Conservation (phyloP, 352 stramenopile species). For the Pythium insidiosum region DNA sequence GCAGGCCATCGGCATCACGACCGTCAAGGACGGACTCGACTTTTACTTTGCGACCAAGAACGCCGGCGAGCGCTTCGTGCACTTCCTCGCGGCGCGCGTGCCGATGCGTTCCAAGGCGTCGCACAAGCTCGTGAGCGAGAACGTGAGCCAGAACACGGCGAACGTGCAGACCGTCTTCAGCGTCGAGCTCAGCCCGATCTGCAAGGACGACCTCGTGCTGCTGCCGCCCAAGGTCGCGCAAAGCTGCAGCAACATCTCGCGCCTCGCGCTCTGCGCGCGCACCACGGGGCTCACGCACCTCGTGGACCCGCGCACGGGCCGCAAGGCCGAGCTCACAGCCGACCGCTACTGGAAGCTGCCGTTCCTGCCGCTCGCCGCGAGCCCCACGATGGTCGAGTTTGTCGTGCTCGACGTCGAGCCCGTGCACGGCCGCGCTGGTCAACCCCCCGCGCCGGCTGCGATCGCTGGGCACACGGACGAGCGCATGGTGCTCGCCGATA, state of each 20-base stretch:
- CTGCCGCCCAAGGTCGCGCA: constrained; percentile 50
- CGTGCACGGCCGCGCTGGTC: constrained; percentile 15
- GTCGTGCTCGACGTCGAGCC: constrained; percentile 65
- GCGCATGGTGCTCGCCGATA: constrained; percentile 37
- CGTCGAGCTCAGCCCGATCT: constrained; percentile 64
- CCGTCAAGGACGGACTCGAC: constrained; percentile 70
- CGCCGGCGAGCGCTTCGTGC: constrained; percentile 42
- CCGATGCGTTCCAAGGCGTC: constrained; percentile 64
- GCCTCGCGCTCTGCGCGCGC: constrained; percentile 48
- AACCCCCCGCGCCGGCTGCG: neutral
- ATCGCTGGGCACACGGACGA: constrained; percentile 1
- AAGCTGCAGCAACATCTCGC: constrained; percentile 53
- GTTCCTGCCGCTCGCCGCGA: constrained; percentile 53
- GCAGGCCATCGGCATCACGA: constrained; percentile 45
- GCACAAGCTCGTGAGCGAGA: constrained; percentile 70
- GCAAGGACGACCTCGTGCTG: constrained; percentile 67
- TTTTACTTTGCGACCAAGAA: constrained; percentile 70
- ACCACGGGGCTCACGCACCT: constrained; percentile 60
- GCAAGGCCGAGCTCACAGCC: constrained; percentile 38
- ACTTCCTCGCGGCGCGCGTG: constrained; percentile 51
- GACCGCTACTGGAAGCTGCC: constrained; percentile 72
- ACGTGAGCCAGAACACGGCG: constrained; percentile 48
- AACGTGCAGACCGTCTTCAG: constrained; percentile 65
- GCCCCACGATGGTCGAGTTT: constrained; percentile 54
- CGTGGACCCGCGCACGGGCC: constrained; percentile 45